Percentiles rank a stretch among this genome's conserved stretches.
These are phyloP conservation scores for Podospora conica DNA, from an alignment of 495 filamentous ascomycete genomes.

Conservation along the genomic window DNA sequence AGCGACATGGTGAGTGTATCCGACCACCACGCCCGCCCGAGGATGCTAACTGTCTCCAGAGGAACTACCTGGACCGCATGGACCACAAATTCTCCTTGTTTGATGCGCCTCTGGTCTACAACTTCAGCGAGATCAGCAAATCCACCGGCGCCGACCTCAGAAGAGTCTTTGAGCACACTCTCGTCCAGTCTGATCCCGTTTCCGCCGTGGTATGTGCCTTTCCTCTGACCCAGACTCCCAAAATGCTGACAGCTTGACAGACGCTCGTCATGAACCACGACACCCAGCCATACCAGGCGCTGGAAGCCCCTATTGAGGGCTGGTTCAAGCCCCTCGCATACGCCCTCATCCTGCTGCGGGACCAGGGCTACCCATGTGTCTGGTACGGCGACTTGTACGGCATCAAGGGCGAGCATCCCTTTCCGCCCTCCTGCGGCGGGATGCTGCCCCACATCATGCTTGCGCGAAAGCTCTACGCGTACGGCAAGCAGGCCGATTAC, in stretches of 20 bases:
- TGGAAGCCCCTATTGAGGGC: conserved; percentile 48
- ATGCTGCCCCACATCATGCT: conserved; percentile 55
- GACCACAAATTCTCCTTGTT: conserved; percentile 54
- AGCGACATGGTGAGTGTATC: conserved; percentile 36
- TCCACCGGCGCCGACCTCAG: conserved; percentile 51
- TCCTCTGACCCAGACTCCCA: neutral
- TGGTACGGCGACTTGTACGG: conserved; percentile 75
- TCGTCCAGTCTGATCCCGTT: conserved; percentile 51
- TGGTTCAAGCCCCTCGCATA: conserved; percentile 58
- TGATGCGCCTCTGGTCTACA: conserved; percentile 61
- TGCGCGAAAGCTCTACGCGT: conserved; percentile 62
- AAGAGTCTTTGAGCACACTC: conserved; percentile 52
- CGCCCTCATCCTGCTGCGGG: conserved; percentile 59
- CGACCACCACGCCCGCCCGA: neutral
- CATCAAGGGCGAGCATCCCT: conserved; percentile 46
- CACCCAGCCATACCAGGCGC: conserved; percentile 54
- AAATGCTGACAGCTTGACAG: conserved; percentile 3
- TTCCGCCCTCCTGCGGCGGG: conserved; percentile 53
- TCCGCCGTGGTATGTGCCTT: conserved; percentile 52
- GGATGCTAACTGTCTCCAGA: conserved; percentile 4
- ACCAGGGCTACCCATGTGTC: conserved; percentile 60
- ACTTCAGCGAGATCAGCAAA: conserved; percentile 53
- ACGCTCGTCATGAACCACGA: conserved; percentile 52
- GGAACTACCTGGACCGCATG: conserved; percentile 52
- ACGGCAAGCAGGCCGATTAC: conserved; percentile 63